These are phyloP conservation scores for Phaeodactylum tricornutum DNA, from an alignment of 108 stramenopile genomes.

Conservation along the genomic window DNA sequence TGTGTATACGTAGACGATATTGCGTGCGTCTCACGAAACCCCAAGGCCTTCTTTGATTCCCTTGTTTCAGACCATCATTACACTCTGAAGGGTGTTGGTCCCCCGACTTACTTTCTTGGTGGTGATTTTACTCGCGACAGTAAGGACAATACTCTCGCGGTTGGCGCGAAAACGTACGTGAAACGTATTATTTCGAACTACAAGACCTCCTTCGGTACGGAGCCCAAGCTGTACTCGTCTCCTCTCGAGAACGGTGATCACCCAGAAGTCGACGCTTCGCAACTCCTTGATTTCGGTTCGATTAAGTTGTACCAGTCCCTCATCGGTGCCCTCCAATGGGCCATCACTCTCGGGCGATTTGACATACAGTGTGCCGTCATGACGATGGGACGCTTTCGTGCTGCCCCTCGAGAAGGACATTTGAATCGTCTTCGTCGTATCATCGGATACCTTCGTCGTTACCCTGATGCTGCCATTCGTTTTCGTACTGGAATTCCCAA, in stretches of 20 bases:
- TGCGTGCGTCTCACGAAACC: constrained; percentile 4
- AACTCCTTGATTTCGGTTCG: not conserved
- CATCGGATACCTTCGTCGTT: constrained; percentile 18
- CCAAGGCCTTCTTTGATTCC: constrained; percentile 5
- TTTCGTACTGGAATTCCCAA: not conserved
- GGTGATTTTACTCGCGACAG: constrained; percentile 16
- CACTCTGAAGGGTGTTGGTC: constrained; percentile 24
- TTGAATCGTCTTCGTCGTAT: constrained; percentile 14
- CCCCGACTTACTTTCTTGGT: constrained; percentile 16
- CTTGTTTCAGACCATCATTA: constrained; percentile 6
- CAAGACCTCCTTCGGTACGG: no score
- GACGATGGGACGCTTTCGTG: constrained; percentile 6
- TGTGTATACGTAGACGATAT: constrained; percentile 20
- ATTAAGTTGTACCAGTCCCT: constrained; percentile 11
- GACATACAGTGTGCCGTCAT: constrained; percentile 7
- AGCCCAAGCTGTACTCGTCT: no score
- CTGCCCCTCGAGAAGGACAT: constrained; percentile 18
- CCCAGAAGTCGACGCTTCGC: constrained; percentile 17
- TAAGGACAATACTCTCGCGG: no score
- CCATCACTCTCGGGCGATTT: constrained; percentile 15
- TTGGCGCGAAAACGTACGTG: no score
- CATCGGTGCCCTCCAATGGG: constrained; percentile 21
- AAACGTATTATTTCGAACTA: no score
- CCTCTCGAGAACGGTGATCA: constrained; percentile 16
- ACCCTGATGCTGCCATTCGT: constrained; percentile 3